These are phyloP conservation scores for Retiboletus flavoniger DNA, from an alignment of 1,284 basidiomycete genomes.

Conservation along the genomic window DNA sequence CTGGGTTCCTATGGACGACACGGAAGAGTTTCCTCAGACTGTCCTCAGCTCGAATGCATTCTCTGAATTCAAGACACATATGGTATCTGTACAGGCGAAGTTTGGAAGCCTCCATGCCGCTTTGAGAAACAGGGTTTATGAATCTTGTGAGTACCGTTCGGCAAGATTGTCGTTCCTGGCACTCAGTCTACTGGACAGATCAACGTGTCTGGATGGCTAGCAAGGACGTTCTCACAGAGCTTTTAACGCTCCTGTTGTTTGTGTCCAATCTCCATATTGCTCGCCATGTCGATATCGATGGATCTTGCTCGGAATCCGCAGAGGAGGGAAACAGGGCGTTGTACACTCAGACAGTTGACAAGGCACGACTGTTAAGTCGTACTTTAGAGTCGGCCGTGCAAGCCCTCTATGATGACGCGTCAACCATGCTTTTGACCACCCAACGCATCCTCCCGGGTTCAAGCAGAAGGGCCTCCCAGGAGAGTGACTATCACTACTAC, in stretches of 20 bases:
- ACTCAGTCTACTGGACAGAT: slow-evolving; percentile 21
- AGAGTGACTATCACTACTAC: slow-evolving; percentile 41
- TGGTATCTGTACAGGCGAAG: slow-evolving; percentile 49
- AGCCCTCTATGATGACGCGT: slow-evolving; percentile 68
- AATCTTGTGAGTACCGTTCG: slow-evolving; percentile 41
- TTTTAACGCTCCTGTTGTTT: slow-evolving; percentile 56
- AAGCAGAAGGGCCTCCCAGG: slow-evolving; percentile 31
- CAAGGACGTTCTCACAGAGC: slow-evolving; percentile 51
- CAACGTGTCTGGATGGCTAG: slow-evolving; percentile 36
- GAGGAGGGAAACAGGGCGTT: slow-evolving; percentile 41
- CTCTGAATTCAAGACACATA: slow-evolving; percentile 48
- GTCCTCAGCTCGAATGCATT: slow-evolving; percentile 53
- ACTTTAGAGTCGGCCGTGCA: slow-evolving; percentile 67
- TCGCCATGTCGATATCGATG: slow-evolving; percentile 74
- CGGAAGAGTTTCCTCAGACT: slow-evolving; percentile 47
- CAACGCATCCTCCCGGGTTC: slow-evolving; percentile 51
- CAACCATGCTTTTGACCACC: slow-evolving; percentile 53
- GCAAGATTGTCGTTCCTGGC: background rate
- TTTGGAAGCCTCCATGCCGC: slow-evolving; percentile 42
- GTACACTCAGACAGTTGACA: slow-evolving; percentile 64
- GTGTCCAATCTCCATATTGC: slow-evolving; percentile 73
- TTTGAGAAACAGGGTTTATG: slow-evolving; percentile 38
- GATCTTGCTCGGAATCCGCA: slow-evolving; percentile 52
- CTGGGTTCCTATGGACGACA: slow-evolving; percentile 58
- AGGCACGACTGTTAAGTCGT: slow-evolving; percentile 63